Conservation (phyloP, 169 alveolate genomes). For the Amoebophrya sp. region DNA sequence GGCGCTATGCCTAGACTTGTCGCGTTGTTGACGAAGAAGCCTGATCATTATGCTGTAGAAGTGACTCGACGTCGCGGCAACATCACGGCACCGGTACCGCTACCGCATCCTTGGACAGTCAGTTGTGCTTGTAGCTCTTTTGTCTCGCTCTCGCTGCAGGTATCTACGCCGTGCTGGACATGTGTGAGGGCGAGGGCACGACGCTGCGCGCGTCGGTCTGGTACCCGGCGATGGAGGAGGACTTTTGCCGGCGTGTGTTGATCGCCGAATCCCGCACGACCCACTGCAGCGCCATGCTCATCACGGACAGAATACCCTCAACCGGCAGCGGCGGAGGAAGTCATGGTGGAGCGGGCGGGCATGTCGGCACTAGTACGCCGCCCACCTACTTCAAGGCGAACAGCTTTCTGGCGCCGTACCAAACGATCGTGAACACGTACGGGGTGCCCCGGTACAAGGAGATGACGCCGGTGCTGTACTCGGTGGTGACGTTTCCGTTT, state of each 20-base stretch:
- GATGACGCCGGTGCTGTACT: conserved; percentile 91
- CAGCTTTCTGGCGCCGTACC: conserved; percentile 57
- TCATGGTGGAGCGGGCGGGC: background rate
- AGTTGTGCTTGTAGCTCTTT: no score
- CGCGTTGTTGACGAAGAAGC: no score
- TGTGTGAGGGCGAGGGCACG: conserved; percentile 58
- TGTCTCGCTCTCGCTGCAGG: background rate
- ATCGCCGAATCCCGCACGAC: background rate
- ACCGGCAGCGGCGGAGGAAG: background rate
- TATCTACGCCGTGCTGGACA: conserved; percentile 73
- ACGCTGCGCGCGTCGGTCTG: conserved; percentile 13
- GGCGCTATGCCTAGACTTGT: no score
- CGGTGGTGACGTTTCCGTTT: conserved; percentile 94
- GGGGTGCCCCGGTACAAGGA: conserved; percentile 97
- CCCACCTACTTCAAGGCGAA: conserved; percentile 91
- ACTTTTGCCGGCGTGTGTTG: background rate
- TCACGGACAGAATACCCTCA: background rate
- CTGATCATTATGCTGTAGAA: no score
- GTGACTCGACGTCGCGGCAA: no score
- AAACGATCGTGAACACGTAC: conserved; percentile 90
- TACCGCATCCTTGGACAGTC: no score
- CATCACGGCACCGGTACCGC: no score
- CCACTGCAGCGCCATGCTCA: conserved; percentile 10
- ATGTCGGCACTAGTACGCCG: conserved; percentile 39
- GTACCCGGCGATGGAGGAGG: background rate